Conservation (phyloP, 2,329 filamentous ascomycete species). For the Cladosporium oxysporum region DNA sequence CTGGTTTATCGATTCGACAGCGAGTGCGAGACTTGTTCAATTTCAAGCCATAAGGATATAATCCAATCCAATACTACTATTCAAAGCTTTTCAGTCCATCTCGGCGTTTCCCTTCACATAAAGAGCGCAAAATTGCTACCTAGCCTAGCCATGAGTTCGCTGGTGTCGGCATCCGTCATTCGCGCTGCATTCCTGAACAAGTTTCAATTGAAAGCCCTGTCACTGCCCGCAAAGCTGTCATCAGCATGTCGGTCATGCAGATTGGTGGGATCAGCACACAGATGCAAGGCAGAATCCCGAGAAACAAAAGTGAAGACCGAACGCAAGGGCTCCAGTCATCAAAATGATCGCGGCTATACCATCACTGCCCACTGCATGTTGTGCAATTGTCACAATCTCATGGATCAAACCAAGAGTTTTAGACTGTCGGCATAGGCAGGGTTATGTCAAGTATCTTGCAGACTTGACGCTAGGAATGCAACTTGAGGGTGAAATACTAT, state of each 20-base stretch:
- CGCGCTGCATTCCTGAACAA: background rate
- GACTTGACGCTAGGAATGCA: background rate
- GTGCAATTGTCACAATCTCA: background rate
- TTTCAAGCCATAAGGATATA: conserved; percentile 3
- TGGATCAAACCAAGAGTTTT: background rate
- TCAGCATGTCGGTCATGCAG: background rate
- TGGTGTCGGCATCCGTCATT: background rate
- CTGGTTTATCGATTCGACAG: conserved; percentile 2
- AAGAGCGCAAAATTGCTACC: background rate
- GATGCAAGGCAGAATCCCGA: background rate
- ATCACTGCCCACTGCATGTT: background rate
- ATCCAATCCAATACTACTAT: conserved; percentile 4
- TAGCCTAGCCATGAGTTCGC: background rate
- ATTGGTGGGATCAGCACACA: background rate
- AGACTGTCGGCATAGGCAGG: background rate
- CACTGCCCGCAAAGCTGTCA: background rate
- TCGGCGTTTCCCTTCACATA: background rate
- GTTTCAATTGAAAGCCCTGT: background rate
- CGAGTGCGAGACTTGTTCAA: conserved; percentile 3
- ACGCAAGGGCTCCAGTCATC: background rate
- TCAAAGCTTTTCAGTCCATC: background rate
- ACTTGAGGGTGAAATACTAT: background rate
- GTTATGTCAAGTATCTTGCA: background rate
- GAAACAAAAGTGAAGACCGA: background rate
- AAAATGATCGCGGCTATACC: background rate